Conservation (phyloP, 1,139 yeast genomes). For the Saccharomyces pastorianus region DNA sequence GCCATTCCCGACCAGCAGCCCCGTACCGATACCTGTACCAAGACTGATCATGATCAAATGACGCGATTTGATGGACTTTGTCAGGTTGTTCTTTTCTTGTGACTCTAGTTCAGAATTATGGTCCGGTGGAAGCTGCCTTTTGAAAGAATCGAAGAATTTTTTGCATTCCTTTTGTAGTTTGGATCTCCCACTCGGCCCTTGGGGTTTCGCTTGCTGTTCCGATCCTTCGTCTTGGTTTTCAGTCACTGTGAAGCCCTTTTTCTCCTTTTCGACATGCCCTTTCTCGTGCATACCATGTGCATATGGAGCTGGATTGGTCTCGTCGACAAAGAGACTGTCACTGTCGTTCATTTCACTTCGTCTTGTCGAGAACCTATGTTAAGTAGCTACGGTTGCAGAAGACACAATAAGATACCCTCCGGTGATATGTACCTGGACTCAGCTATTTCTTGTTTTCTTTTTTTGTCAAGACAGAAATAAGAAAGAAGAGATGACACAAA, state of each 20-base stretch:
- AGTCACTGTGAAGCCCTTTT: not conserved
- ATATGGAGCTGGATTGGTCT: not conserved
- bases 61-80: constrained; percentile 40
- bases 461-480: not conserved
- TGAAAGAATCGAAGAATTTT: constrained; percentile 23
- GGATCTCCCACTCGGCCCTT: not conserved
- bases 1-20: constrained; percentile 68
- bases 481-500: not conserved
- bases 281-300: not conserved
- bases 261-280: not conserved
- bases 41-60: constrained; percentile 64
- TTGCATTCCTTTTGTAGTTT: constrained; percentile 1
- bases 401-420: not conserved
- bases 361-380: not conserved
- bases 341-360: not conserved
- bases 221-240: not conserved
- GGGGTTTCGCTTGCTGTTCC: not conserved
- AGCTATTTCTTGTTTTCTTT: not conserved
- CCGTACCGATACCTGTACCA: constrained; percentile 81
- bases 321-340: not conserved
- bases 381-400: not conserved
- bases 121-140: constrained; percentile 3
- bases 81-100: constrained; percentile 13
- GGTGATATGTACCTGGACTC: not conserved
- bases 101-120: constrained; percentile 9